These are phyloP conservation scores for Aspergillus taichungensis DNA, from an alignment of 495 filamentous ascomycete genomes.

Conservation along the genomic window DNA sequence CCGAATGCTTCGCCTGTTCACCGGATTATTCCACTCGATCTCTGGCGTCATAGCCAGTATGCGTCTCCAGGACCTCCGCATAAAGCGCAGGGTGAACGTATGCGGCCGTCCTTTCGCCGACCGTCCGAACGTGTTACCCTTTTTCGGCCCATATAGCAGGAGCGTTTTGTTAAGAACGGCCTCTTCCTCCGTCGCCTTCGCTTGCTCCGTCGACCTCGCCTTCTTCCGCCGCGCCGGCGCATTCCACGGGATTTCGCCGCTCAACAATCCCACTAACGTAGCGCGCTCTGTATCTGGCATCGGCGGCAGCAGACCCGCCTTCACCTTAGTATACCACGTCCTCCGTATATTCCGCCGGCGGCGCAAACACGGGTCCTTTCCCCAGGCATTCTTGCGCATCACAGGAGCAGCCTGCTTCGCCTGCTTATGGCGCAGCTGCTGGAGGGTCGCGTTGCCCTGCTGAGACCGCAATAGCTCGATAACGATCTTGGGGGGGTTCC, in stretches of 20 bases:
- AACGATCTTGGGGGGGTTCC: conserved; percentile 27
- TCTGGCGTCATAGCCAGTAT: conserved; percentile 33
- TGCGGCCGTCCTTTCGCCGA: conserved; percentile 31
- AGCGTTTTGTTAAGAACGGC: conserved; percentile 11
- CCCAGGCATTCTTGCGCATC: conserved; percentile 60
- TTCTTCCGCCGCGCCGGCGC: conserved; percentile 28
- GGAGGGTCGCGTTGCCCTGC: conserved; percentile 15
- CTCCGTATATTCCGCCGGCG: conserved; percentile 49
- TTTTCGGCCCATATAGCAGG: conserved; percentile 25
- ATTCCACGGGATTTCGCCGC: conserved; percentile 39
- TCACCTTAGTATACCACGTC: conserved; percentile 48
- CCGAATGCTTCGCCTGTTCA: too few species aligned
- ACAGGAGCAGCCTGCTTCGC: conserved; percentile 36
- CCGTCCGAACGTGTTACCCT: conserved; percentile 23
- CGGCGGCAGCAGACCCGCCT: conserved; percentile 60
- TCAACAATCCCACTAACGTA: conserved; percentile 47
- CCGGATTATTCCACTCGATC: conserved; percentile 15
- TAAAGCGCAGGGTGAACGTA: conserved; percentile 32
- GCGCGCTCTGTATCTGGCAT: conserved; percentile 58
- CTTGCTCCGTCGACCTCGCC: conserved; percentile 1
- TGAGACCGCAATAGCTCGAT: conserved; percentile 31
- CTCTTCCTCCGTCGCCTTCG: neutral
- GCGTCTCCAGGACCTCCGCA: conserved; percentile 37
- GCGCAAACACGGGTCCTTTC: conserved; percentile 41
- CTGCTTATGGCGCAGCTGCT: conserved; percentile 14